phyloP scores from a whole-genome alignment of 805 yeast species.

The Pichia paraexigua region DNA sequence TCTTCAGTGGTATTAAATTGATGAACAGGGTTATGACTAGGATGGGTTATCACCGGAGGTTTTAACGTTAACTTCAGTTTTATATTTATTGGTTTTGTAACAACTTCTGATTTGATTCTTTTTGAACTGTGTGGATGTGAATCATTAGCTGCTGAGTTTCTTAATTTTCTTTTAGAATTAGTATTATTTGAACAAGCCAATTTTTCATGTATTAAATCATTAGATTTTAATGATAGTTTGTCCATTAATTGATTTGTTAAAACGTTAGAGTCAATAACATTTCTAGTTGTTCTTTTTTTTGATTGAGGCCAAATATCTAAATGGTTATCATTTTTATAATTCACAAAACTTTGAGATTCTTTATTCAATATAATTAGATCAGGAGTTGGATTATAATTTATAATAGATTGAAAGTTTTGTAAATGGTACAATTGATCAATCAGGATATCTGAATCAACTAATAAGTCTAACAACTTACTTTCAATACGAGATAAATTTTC shows the following conservation, averaged over 20 bases:
- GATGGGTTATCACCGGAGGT: conserved; percentile 48
- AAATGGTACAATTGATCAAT: conserved; percentile 59
- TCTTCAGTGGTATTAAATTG: conserved; percentile 33
- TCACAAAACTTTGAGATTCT: conserved; percentile 25
- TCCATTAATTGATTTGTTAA: background rate
- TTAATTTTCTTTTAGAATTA: background rate
- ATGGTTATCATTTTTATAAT: conserved; percentile 27
- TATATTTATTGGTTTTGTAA: conserved; percentile 1
- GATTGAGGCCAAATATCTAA: conserved; percentile 31
- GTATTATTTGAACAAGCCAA: background rate
- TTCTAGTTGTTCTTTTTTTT: conserved; percentile 9
- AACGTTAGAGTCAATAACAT: background rate
- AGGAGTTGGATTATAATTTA: conserved; percentile 49
- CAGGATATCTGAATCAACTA: conserved; percentile 7
- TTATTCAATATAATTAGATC: conserved; percentile 25
- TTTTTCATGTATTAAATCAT: background rate
- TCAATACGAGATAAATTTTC: conserved; percentile 4
- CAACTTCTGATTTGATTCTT: background rate
- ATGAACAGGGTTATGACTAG: conserved; percentile 45
- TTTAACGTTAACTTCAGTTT: conserved; percentile 32
- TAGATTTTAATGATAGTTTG: conserved; percentile 21
- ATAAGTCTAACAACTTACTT: background rate
- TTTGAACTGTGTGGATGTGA: background rate
- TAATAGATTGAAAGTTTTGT: conserved; percentile 50
- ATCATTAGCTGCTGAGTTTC: background rate